Evolutionary conservation across 257 asterid species (phyloP), one percentile per base, ranked within the genome.

Genomic region (Ilex asprella): DNA sequence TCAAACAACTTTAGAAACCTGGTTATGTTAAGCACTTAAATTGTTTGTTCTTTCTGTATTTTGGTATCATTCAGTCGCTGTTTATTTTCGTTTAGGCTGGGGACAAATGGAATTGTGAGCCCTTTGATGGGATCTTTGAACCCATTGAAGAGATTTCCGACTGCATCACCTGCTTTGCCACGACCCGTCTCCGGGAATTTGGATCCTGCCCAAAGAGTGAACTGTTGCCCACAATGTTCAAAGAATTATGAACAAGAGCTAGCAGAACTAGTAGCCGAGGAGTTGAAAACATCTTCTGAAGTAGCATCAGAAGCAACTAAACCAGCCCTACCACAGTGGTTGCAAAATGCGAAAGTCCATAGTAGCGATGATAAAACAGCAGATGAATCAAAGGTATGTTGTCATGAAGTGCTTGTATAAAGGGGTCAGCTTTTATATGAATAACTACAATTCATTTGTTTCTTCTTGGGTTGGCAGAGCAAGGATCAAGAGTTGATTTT

Each of bases 241-340:
- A 83, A 68, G 68, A 84, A 75, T 65, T 82, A 69, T 13, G 89
- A 84, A 1, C 82, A 71, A 55, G 96, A 87, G 78, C 71, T 79
- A n/a, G 72, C 79, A 2, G 75, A 74, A 61, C 81, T 86, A 14
- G 75, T 68, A 14, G 80, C 87, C 7, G 76, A 57, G 53, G 30
- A 76, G 16, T 90, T 80, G 78, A 83, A 82, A 76, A 82, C 88
- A 15, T 76, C 83, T 39, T 75, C 81, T 0, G 85, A 78, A 58
- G 64, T 78, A 41, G 81, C 75, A 53, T 73, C 84, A 35, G 84
- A 75, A 27, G 49, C 74, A 2, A 53, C 79, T 15, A 66, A 54
- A 47, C 70, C 87, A 30, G 56, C 88, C 43, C 76, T 91, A 56
- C 97, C 96, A 3, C 89, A 71, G 39, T 91, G 97, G 97, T 52